Evolutionary conservation across 2,329 filamentous ascomycete genomes (phyloP), one percentile per base, ranked within the genome.

Genomic region (Incumbomyces lentus): DNA sequence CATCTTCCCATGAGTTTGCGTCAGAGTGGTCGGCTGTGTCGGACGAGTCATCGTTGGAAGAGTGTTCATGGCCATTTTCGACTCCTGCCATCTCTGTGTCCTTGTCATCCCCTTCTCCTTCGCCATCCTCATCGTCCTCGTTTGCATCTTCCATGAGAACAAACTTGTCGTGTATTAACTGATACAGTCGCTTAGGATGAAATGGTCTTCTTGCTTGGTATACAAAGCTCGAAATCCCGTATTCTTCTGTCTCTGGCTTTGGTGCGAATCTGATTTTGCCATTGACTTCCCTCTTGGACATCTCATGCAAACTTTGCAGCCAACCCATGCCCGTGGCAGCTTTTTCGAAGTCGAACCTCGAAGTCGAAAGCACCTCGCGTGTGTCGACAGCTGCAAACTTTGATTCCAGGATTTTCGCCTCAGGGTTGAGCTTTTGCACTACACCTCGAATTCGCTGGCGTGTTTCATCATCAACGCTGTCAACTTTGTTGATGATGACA

Each of bases 221-320:
- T 11, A 86, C 78, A 53, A 84, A 84, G 58, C 78, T 86, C 31
- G 77, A 74, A 10, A 86, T 81, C 6, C 79, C 80, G 57, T 85
- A 85, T 68, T 85, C 82, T 46, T 85, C 70, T 0, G 81, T 85
- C 64, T 86, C 82, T 0, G 82, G 82, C 58, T 78, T 84, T 0
- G 80, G 80, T 0, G 77, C 79, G 41, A 81, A 59, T 2, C 73
- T 71, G 19, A 76, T 76, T 46, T 66, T 68, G 13, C 68, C 69
- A 19, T 68, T 66, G 18, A 78, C 75, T 56, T 79, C 74, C 22
- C 76, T 70, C 3, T 79, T 62, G 0, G 76, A 81, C 77, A 84
- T 81, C 50, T 77, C 79, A 46, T 84, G 79, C 29, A 86, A 62
- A 53, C 81, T 82, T 52, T 79, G 75, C 35, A 86, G 65, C 83